These are phyloP conservation scores for Saccharomycopsis sp. DNA, from an alignment of 805 yeast species.

Conservation along the genomic window DNA sequence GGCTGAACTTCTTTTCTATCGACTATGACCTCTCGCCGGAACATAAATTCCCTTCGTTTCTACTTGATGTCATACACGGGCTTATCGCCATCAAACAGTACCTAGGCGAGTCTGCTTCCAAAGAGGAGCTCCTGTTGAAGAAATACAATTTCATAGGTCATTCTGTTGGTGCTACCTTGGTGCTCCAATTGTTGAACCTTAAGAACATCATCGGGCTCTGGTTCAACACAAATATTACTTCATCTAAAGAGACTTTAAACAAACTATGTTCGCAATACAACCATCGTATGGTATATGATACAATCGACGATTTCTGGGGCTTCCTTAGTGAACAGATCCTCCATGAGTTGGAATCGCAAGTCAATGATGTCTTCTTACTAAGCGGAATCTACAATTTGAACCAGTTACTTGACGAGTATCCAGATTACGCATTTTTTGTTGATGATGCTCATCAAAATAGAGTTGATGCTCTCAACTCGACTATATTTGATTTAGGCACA, in stretches of 20 bases:
- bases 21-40: conserved; percentile 68
- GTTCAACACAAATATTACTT: conserved; percentile 1
- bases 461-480: conserved; percentile 23
- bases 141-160: conserved; percentile 50
- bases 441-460: conserved; percentile 45
- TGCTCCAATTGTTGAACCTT: conserved; percentile 43
- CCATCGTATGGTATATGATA: neutral
- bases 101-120: conserved; percentile 22
- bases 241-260: neutral
- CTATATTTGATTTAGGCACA: conserved; percentile 15
- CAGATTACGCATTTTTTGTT: conserved; percentile 50
- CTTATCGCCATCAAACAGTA: conserved; percentile 26
- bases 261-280: neutral
- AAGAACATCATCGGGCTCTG: conserved; percentile 12
- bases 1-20: conserved; percentile 32
- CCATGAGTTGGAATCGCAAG: neutral
- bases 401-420: conserved; percentile 52
- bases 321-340: neutral
- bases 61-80: conserved; percentile 47
- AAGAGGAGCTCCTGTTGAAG: conserved; percentile 22
- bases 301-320: neutral
- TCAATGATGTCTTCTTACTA: conserved; percentile 33
- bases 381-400: conserved; percentile 67
- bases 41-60: conserved; percentile 53
- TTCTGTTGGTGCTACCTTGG: conserved; percentile 72